Percentiles rank a stretch among this genome's conserved stretches.
phyloP scores from a whole-genome alignment of 2,329 filamentous ascomycete species.

The Sarocladium strictum region DNA sequence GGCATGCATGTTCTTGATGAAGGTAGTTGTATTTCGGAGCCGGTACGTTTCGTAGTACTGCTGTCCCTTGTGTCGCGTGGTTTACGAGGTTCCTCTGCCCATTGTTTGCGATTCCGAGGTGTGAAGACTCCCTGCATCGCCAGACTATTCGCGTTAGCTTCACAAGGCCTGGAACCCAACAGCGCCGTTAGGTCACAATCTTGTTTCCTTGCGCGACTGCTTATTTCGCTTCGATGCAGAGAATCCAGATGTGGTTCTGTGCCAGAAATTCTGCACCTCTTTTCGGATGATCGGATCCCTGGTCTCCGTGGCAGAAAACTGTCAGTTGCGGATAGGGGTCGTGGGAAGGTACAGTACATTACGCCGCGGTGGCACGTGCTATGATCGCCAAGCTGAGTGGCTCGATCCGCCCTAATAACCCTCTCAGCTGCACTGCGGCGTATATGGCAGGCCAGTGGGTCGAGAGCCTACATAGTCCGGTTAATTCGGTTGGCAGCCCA shows the following conservation, averaged over 20 bases:
- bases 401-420: too few relatives aligned
- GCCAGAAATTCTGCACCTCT: not conserved
- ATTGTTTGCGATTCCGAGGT: not conserved
- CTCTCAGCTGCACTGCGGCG: too few relatives aligned
- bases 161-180: not conserved
- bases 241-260: not conserved
- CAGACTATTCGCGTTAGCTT: slow-evolving; percentile 3
- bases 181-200: not conserved
- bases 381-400: not conserved
- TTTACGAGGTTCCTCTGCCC: too few relatives aligned
- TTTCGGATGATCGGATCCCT: too few relatives aligned
- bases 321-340: not conserved
- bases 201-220: not conserved
- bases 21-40: too few relatives aligned
- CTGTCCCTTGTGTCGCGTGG: not conserved
- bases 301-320: not conserved
- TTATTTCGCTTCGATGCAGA: not conserved
- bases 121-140: too few relatives aligned
- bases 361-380: not conserved
- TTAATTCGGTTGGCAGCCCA: too few relatives aligned
- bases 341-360: not conserved
- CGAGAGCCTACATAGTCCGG: too few relatives aligned
- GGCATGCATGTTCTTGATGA: too few relatives aligned
- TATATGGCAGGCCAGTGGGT: too few relatives aligned
- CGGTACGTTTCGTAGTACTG: too few relatives aligned